phyloP scores from a whole-genome alignment of 371 early-diverging fungal species.

The Batkoa obscura region DNA sequence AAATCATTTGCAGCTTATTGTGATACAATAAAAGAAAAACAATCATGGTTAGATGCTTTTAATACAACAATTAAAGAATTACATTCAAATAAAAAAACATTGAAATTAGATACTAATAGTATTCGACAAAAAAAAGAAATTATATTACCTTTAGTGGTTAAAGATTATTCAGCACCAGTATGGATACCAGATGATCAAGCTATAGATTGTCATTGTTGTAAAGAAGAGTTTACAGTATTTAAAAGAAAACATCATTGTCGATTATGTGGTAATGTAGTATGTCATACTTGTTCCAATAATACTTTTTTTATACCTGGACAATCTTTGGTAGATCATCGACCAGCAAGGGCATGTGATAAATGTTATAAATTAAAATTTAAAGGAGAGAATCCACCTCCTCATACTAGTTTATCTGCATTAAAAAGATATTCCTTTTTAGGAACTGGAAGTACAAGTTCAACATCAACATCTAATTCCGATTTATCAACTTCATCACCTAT shows the following conservation, averaged over 20 bases:
- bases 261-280: conserved; percentile 49
- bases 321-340: conserved; percentile 7
- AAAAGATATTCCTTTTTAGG: neutral
- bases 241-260: conserved; percentile 47
- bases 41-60: conserved; percentile 36
- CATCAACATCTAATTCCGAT: neutral
- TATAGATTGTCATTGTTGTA: conserved; percentile 29
- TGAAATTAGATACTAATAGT: conserved; percentile 21
- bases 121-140: conserved; percentile 7
- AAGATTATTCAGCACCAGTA: conserved; percentile 41
- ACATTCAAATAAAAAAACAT: conserved; percentile 23
- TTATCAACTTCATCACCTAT: neutral
- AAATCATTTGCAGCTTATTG: conserved; percentile 30
- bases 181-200: conserved; percentile 41
- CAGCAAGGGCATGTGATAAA: conserved; percentile 12
- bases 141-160: conserved; percentile 15
- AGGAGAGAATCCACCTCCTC: neutral
- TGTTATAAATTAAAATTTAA: conserved; percentile 11
- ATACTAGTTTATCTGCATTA: neutral
- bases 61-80: conserved; percentile 24
- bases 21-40: conserved; percentile 22
- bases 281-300: conserved; percentile 37
- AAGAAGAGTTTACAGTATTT: conserved; percentile 27
- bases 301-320: conserved; percentile 12
- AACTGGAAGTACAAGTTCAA: neutral